phyloP scores from a whole-genome alignment of 2,329 filamentous ascomycete genomes.

The Dactylonectria estremocensis region DNA sequence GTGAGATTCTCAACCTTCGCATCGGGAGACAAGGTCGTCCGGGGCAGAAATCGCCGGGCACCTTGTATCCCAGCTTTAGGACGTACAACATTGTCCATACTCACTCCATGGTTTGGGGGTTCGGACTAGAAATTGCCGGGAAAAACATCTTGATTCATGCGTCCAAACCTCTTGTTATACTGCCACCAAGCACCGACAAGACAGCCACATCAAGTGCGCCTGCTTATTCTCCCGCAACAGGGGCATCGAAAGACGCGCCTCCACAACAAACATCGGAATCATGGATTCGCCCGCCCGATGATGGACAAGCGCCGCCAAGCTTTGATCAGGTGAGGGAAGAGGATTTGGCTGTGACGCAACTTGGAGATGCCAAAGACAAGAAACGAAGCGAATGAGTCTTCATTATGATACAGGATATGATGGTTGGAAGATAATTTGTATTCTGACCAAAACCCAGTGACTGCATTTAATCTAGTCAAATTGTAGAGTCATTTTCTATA shows the following conservation, averaged over 20 bases:
- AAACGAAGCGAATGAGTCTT: neutral
- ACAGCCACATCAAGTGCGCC: neutral
- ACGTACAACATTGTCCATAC: constrained; percentile 48
- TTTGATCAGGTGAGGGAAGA: constrained; percentile 15
- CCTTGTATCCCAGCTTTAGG: constrained; percentile 39
- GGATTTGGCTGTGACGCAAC: neutral
- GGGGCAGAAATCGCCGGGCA: neutral
- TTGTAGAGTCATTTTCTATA: too few relatives aligned
- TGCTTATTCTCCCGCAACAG: neutral
- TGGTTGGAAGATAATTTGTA: too few relatives aligned
- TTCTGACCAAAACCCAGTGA: too few relatives aligned
- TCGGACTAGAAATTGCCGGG: neutral
- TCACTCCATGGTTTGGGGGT: constrained; percentile 41
- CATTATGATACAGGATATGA: too few relatives aligned
- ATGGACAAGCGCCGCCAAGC: constrained; percentile 7
- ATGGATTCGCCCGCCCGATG: constrained; percentile 21
- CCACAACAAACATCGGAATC: neutral
- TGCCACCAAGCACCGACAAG: constrained; percentile 12
- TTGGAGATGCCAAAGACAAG: neutral
- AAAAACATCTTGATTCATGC: neutral
- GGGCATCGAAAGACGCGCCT: neutral
- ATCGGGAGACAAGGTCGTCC: neutral
- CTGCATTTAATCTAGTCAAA: too few relatives aligned
- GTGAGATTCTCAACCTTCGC: constrained; percentile 16
- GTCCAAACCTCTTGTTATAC: neutral